These are phyloP conservation scores for Punica granatum DNA, from an alignment of 345 rosid genomes.

Conservation along the genomic window DNA sequence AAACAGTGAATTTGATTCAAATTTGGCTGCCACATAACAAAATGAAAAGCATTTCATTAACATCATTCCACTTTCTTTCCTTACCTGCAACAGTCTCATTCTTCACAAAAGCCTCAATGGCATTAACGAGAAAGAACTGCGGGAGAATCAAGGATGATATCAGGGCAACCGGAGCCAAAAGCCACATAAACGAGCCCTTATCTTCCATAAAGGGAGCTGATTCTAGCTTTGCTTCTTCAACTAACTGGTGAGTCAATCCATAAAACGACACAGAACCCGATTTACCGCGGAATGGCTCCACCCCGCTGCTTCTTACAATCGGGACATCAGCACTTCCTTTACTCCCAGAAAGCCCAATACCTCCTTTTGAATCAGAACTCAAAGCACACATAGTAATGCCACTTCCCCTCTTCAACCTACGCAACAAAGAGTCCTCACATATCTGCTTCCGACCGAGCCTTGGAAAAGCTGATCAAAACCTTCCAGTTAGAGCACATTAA, in stretches of 20 bases:
- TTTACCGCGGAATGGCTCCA: constrained; percentile 67
- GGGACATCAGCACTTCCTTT: constrained; percentile 15
- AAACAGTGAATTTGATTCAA: background rate
- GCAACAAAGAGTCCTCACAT: constrained; percentile 1
- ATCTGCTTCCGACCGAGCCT: constrained; percentile 12
- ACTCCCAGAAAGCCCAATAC: constrained; percentile 10
- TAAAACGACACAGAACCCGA: constrained; percentile 72
- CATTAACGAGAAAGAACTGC: constrained; percentile 53
- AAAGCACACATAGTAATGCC: constrained; percentile 21
- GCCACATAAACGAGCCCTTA: constrained; percentile 64
- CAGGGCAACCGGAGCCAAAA: constrained; percentile 61
- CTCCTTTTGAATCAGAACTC: constrained; percentile 19
- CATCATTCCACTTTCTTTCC: background rate
- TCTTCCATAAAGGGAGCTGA: constrained; percentile 64
- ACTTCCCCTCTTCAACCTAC: constrained; percentile 20
- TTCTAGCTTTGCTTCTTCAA: constrained; percentile 59
- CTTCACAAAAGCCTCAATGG: constrained; percentile 42
- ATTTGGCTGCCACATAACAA: too few species aligned
- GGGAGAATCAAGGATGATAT: constrained; percentile 61
- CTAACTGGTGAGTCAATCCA: constrained; percentile 66
- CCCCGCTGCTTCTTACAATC: constrained; percentile 20
- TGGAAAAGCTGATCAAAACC: constrained; percentile 16
- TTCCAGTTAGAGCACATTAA: background rate
- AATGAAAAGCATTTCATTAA: background rate
- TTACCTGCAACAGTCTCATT: constrained; percentile 46